phyloP scores from a whole-genome alignment of 1,284 basidiomycete genomes.

The Marasmius sp. region DNA sequence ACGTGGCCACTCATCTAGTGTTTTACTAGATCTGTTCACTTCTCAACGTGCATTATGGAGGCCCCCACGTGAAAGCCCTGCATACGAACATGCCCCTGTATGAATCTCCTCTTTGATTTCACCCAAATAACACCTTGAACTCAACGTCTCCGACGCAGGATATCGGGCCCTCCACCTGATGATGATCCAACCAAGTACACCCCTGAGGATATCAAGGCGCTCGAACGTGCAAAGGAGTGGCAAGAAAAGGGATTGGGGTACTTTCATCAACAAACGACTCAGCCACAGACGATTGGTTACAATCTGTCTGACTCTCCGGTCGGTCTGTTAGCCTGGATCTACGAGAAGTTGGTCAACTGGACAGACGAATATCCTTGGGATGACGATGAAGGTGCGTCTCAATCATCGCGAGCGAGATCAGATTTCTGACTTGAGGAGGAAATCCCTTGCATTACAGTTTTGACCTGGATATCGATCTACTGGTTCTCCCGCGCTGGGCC shows the following conservation, averaged over 20 bases:
- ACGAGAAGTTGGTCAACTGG: conserved; percentile 28
- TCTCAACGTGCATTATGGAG: conserved; percentile 34
- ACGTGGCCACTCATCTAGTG: neutral
- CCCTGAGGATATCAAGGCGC: conserved; percentile 31
- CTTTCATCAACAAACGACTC: conserved; percentile 40
- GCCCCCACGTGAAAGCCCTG: conserved; percentile 36
- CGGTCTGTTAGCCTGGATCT: conserved; percentile 54
- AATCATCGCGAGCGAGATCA: conserved; percentile 16
- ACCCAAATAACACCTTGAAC: too few species aligned
- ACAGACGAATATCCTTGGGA: conserved; percentile 49
- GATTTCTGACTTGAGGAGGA: neutral
- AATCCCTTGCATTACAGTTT: conserved; percentile 26
- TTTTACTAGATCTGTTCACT: conserved; percentile 27
- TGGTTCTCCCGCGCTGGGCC: conserved; percentile 49
- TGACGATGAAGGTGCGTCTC: conserved; percentile 42
- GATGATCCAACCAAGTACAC: conserved; percentile 30
- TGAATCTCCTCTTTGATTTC: neutral
- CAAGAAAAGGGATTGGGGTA: conserved; percentile 39
- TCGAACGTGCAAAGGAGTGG: conserved; percentile 33
- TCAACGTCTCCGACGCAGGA: conserved; percentile 6
- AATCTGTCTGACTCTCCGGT: conserved; percentile 51
- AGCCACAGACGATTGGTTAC: conserved; percentile 57
- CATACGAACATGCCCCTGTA: conserved; percentile 38
- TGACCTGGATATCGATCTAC: conserved; percentile 49
- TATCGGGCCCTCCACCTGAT: conserved; percentile 23